Evolutionary conservation across 2,329 filamentous ascomycete species (phyloP).

Genomic region (Fusarium bulbicola): DNA sequence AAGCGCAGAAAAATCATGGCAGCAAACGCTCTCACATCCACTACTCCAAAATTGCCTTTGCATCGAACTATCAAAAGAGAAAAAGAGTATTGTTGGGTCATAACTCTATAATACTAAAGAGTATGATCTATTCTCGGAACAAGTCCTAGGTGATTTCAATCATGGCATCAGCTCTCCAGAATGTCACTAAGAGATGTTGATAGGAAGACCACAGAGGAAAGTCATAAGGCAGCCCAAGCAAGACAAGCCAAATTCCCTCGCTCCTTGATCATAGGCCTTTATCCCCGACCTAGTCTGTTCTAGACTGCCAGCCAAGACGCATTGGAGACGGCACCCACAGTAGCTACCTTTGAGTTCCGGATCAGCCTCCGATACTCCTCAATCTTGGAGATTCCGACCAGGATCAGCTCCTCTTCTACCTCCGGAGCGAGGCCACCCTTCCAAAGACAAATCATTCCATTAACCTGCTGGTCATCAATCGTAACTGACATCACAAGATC

Average conservation of each 20-base stretch:
- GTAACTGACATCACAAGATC: not conserved
- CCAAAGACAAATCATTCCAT: not conserved
- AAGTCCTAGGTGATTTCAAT: not conserved
- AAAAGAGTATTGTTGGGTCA: not conserved
- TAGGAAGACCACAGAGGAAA: too few relatives aligned
- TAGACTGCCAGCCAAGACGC: not conserved
- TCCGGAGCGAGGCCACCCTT: rapidly evolving
- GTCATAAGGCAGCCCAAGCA: not conserved
- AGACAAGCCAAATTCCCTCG: rapidly evolving
- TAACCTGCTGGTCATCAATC: not conserved
- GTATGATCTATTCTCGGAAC: not conserved
- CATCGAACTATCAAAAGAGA: not conserved
- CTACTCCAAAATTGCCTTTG: not conserved
- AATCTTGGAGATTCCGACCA: not conserved
- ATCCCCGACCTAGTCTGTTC: rapidly evolving
- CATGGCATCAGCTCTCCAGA: not conserved
- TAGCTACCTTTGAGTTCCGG: not conserved
- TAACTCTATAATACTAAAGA: not conserved
- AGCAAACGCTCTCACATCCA: not conserved
- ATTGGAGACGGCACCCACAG: not conserved
- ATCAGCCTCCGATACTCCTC: not conserved
- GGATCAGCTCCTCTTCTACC: not conserved
- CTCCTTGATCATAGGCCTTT: not conserved
- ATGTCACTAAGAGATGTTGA: not conserved
- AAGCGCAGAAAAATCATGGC: not conserved